These are phyloP conservation scores for Metschnikowia shivogae DNA, from an alignment of 805 yeast genomes.

Conservation along the genomic window DNA sequence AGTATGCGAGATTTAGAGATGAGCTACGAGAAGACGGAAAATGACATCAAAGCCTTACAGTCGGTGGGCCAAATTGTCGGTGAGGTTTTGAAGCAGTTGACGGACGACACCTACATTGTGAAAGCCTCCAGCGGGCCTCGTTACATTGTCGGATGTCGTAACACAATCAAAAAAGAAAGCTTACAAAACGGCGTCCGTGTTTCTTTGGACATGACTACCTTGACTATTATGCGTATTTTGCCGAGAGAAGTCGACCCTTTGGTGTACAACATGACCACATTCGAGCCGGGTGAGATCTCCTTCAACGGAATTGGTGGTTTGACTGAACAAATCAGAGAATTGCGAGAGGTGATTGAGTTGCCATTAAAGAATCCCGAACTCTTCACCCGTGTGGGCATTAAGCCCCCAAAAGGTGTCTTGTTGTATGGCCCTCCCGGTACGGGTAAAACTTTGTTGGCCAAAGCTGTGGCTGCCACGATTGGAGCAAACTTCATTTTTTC, in stretches of 20 bases:
- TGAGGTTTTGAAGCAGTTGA: constrained; percentile 91
- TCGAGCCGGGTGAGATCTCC: constrained; percentile 96
- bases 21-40: constrained; percentile 88
- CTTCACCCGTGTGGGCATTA: constrained; percentile 92
- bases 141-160: constrained; percentile 95
- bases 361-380: constrained; percentile 97
- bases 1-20: constrained; percentile 80
- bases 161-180: constrained; percentile 77
- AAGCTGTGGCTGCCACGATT: constrained; percentile 97
- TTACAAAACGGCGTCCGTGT: constrained; percentile 94
- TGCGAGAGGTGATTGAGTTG: constrained; percentile 94
- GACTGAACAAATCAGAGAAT: constrained; percentile 90
- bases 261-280: constrained; percentile 96
- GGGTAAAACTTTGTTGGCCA: constrained; percentile 92
- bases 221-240: constrained; percentile 93
- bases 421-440: constrained; percentile 99
- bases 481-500: constrained; percentile 97
- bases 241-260: constrained; percentile 98
- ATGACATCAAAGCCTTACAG: constrained; percentile 94
- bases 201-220: constrained; percentile 94
- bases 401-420: constrained; percentile 97
- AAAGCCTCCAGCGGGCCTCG: constrained; percentile 97
- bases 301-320: constrained; percentile 96
- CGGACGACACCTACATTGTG: constrained; percentile 90
- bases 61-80: constrained; percentile 97